These are phyloP conservation scores for Bolboschoenoplectus hybrid DNA, from an alignment of 202 grass and related monocot genomes.

Conservation along the genomic window DNA sequence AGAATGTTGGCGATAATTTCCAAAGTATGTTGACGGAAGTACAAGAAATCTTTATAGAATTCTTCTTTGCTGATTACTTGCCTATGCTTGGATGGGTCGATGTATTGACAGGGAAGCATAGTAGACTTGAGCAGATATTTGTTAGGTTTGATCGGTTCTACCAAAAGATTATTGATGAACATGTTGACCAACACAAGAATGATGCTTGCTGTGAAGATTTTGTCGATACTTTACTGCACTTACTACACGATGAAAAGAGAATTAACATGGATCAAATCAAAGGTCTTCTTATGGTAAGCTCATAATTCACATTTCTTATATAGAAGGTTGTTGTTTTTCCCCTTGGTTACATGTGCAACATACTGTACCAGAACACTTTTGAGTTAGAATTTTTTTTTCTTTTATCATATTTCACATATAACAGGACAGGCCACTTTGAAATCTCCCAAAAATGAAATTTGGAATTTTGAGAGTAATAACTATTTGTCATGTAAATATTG, in stretches of 20 bases:
- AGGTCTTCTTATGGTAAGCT: conserved; percentile 30
- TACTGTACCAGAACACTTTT: too few species aligned
- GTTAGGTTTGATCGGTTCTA: conserved; percentile 27
- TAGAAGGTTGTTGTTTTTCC: not conserved
- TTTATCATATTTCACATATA: not conserved
- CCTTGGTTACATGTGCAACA: not conserved
- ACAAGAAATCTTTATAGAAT: not conserved
- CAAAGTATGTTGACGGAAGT: conserved; percentile 21
- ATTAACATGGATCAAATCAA: conserved; percentile 26
- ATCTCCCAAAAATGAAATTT: conserved; percentile 5
- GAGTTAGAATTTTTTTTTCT: not conserved
- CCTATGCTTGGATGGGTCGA: conserved; percentile 33
- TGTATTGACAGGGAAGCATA: conserved; percentile 21
- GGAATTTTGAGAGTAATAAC: not conserved
- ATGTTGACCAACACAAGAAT: not conserved
- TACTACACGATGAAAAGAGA: not conserved
- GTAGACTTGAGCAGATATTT: conserved; percentile 30
- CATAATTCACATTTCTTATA: not conserved
- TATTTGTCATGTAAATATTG: not conserved
- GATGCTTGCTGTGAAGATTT: conserved; percentile 6
- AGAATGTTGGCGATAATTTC: conserved; percentile 26
- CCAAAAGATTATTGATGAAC: conserved; percentile 20
- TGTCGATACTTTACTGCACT: conserved; percentile 1
- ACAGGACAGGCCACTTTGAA: not conserved
- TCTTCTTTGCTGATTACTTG: conserved; percentile 32